Conservation (phyloP, 257 asterid species). For the Paulownia fortunei region DNA sequence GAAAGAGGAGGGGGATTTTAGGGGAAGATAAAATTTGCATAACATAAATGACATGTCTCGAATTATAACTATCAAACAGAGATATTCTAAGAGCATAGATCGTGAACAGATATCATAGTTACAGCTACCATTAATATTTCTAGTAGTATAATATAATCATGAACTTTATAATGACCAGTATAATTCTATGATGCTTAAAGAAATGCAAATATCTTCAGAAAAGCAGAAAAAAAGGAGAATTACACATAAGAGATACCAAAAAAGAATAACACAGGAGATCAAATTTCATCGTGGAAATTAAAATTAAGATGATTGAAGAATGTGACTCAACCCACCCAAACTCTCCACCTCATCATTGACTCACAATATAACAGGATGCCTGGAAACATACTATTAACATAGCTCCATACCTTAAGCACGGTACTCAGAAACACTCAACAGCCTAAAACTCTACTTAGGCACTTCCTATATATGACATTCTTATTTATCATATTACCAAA, state of each 20-base stretch:
- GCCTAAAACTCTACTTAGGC: background rate
- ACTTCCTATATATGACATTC: background rate
- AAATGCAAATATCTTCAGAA: background rate
- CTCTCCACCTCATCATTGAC: background rate
- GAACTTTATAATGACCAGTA: background rate
- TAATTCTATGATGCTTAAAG: background rate
- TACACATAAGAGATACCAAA: background rate
- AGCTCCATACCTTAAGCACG: background rate
- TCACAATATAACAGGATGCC: background rate
- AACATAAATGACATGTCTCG: conserved; percentile 11
- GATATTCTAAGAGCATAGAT: conserved; percentile 15
- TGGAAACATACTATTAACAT: too few relatives aligned
- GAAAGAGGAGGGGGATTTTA: background rate
- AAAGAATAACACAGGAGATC: conserved; percentile 1
- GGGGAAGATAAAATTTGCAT: background rate
- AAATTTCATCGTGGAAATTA: background rate
- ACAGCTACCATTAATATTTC: background rate
- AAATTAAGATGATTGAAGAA: background rate
- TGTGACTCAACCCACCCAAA: background rate
- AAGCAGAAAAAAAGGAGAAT: background rate
- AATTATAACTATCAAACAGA: conserved; percentile 13
- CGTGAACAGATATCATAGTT: background rate
- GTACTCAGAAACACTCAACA: background rate
- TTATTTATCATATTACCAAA: background rate
- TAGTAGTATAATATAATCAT: background rate